These are phyloP conservation scores for Rutstroemia sp. DNA, from an alignment of 2,329 filamentous ascomycete species.

Conservation along the genomic window DNA sequence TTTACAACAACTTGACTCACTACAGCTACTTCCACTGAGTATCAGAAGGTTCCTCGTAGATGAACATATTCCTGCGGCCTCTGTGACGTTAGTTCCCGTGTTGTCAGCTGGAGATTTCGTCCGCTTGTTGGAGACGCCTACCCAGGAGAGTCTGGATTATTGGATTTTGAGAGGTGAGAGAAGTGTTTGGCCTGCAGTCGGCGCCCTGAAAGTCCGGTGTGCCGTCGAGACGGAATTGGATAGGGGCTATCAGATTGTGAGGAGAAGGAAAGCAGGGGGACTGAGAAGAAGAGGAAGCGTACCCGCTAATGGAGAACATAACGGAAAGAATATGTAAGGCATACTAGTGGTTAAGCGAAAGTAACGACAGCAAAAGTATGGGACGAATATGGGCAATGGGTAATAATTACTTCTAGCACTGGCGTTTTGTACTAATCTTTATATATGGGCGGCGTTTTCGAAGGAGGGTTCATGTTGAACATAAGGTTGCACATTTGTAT, in stretches of 20 bases:
- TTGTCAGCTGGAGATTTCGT: slow-evolving; percentile 67
- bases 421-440: no score
- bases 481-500: no score
- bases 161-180: slow-evolving; percentile 82
- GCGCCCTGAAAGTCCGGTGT: slow-evolving; percentile 73
- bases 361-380: no score
- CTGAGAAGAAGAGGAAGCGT: slow-evolving; percentile 28
- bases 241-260: slow-evolving; percentile 71
- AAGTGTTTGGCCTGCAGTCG: slow-evolving; percentile 85
- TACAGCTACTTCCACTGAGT: slow-evolving; percentile 62
- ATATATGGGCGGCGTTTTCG: no score
- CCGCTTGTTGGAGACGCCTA: slow-evolving; percentile 76
- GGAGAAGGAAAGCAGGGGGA: slow-evolving; percentile 40
- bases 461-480: no score
- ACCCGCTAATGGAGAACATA: slow-evolving; percentile 23
- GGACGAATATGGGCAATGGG: no score
- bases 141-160: slow-evolving; percentile 65
- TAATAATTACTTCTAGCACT: no score
- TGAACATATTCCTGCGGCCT: slow-evolving; percentile 71
- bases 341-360: slow-evolving; percentile 19
- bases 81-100: slow-evolving; percentile 75
- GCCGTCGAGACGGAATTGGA: slow-evolving; percentile 85
- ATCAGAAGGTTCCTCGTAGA: slow-evolving; percentile 75
- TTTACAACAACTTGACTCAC: slow-evolving; percentile 69
- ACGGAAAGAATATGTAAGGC: slow-evolving; percentile 19